phyloP scores from a whole-genome alignment of 306 rosid species.

The Castanopsis chinensis region DNA sequence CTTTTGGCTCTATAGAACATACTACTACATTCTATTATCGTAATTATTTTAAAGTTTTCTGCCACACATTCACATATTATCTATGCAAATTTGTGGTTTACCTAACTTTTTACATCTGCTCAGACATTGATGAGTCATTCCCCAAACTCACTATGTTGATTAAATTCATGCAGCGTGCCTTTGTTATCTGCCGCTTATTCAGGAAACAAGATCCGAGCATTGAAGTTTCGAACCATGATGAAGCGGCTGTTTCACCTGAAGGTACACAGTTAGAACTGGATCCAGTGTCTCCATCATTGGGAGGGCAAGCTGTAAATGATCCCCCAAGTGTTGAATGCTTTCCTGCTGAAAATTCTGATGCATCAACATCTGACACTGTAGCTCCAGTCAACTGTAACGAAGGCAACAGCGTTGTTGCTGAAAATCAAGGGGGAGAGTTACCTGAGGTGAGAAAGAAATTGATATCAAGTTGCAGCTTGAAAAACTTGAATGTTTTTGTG shows the following conservation, averaged over 20 bases:
- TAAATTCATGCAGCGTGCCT: slow-evolving; percentile 57
- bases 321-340: background rate
- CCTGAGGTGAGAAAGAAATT: slow-evolving; percentile 39
- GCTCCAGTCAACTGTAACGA: slow-evolving; percentile 30
- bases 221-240: slow-evolving; percentile 50
- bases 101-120: background rate
- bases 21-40: background rate
- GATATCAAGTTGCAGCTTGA: slow-evolving; percentile 5
- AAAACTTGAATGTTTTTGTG: background rate
- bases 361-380: slow-evolving; percentile 39
- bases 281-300: slow-evolving; percentile 45
- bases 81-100: background rate
- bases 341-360: slow-evolving; percentile 38
- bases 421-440: slow-evolving; percentile 21
- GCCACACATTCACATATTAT: background rate
- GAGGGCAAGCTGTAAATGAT: slow-evolving; percentile 38
- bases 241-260: slow-evolving; percentile 49
- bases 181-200: slow-evolving; percentile 86
- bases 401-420: slow-evolving; percentile 35
- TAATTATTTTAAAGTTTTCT: background rate
- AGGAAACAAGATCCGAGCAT: slow-evolving; percentile 72
- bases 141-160: slow-evolving; percentile 19
- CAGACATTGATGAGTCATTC: slow-evolving; percentile 4
- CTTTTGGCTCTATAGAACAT: background rate
- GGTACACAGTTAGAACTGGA: slow-evolving; percentile 34